Evolutionary conservation across 2,329 filamentous ascomycete species (phyloP), one percentile per base, ranked within the genome.

Genomic region (Albifimbria verrucaria): DNA sequence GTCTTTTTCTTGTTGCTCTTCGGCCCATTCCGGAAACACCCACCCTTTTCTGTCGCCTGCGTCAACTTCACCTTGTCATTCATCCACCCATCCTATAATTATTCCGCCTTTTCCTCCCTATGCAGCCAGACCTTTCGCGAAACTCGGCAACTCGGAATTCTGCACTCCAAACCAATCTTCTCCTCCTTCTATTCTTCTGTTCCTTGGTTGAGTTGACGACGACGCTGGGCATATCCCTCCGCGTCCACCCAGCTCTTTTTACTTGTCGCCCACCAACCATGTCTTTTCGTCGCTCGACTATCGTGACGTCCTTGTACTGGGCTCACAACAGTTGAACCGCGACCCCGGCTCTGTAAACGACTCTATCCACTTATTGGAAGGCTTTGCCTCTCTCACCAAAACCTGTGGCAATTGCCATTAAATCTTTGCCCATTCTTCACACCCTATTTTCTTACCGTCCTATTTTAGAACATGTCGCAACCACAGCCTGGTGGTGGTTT

Each of bases 401-500:
- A n/a, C n/a, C n/a, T n/a, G n/a, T n/a, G n/a, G n/a, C n/a, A n/a
- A n/a, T n/a, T n/a, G n/a, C n/a, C n/a, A n/a, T n/a, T n/a, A n/a
- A n/a, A n/a, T n/a, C n/a, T n/a, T n/a, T n/a, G n/a, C n/a, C n/a
- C n/a, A n/a, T n/a, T n/a, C n/a, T 32, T 32, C 9, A 32, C 15
- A 9, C 26, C 26, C 26, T 32, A 32, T 32, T 32, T 9, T 32
- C 26, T 15, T 32, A 9, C 26, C 26, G 15, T 32, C 26, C 26
- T 9, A 32, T 32, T 32, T 32, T 32, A 32, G 9, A 15, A 32
- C 7, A 32, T 9, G 7, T 32, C 26, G 26, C 7, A 32, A 7
- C 26, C 26, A 15, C 26, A 32, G 15, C 9, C 26, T 32, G 26
- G 26, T 32, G 15, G 26, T 32, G 7, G 15, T 47, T 25, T 73